Evolutionary conservation across 352 stramenopile species (phyloP).

Genomic region (Globisporangium emineosum): DNA sequence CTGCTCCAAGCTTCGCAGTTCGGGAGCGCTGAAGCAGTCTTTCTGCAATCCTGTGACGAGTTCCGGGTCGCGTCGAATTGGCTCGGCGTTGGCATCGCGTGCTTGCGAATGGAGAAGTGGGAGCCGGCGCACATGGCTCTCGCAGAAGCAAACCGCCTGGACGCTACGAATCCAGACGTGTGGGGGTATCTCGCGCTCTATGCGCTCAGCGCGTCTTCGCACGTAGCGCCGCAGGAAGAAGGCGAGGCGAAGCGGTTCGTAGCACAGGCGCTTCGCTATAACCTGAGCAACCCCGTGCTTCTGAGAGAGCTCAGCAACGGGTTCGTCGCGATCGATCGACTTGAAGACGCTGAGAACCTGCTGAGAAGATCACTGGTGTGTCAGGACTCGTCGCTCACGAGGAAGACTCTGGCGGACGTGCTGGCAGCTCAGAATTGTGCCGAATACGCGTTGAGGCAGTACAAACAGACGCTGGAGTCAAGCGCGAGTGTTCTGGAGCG

Average conservation of each 20-base stretch:
- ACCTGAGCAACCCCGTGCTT: slow-evolving; percentile 59
- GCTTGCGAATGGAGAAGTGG: slow-evolving; percentile 59
- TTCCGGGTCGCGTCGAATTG: slow-evolving; percentile 69
- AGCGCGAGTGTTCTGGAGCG: slow-evolving; percentile 38
- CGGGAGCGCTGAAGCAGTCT: slow-evolving; percentile 41
- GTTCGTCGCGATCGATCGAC: slow-evolving; percentile 72
- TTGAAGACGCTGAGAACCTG: slow-evolving; percentile 69
- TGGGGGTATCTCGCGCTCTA: slow-evolving; percentile 77
- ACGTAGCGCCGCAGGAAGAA: slow-evolving; percentile 34
- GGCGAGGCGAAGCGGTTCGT: slow-evolving; percentile 44
- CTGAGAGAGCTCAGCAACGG: slow-evolving; percentile 78
- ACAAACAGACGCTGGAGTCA: slow-evolving; percentile 53
- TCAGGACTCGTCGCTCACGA: slow-evolving; percentile 71
- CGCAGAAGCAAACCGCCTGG: slow-evolving; percentile 70
- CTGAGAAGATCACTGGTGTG: slow-evolving; percentile 59
- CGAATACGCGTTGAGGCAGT: slow-evolving; percentile 66
- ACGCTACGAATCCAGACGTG: slow-evolving; percentile 60
- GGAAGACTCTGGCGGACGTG: slow-evolving; percentile 77
- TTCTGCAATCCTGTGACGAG: slow-evolving; percentile 53
- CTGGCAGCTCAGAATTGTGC: slow-evolving; percentile 77
- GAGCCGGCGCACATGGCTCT: slow-evolving; percentile 57
- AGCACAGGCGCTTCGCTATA: slow-evolving; percentile 55
- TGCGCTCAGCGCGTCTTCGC: slow-evolving; percentile 29
- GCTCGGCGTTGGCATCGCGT: slow-evolving; percentile 74
- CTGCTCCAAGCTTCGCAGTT: slow-evolving; percentile 71